Conservation (phyloP, 495 filamentous ascomycete species). For the Niebla homalea region DNA sequence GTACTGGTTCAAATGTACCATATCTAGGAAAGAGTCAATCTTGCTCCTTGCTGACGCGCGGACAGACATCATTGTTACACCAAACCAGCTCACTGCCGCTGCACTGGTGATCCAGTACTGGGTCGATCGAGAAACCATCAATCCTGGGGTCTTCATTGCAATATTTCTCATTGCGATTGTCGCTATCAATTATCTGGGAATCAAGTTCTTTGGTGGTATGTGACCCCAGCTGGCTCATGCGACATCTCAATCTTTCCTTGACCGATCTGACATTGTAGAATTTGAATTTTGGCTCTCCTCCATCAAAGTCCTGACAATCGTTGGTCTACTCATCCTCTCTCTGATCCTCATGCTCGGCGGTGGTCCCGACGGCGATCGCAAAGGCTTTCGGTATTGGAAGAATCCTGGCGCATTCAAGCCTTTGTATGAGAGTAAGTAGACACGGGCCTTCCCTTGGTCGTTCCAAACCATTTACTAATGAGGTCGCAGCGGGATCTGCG, state of each 20-base stretch:
- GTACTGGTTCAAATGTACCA: conserved; percentile 51
- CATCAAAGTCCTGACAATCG: conserved; percentile 61
- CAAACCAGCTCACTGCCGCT: conserved; percentile 72
- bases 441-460: neutral
- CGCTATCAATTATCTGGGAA: conserved; percentile 43
- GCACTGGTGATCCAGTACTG: conserved; percentile 69
- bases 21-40: neutral
- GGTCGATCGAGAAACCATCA: conserved; percentile 30
- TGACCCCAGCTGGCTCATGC: neutral
- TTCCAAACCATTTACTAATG: neutral
- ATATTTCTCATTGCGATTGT: conserved; percentile 40
- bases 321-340: conserved; percentile 51
- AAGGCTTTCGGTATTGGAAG: conserved; percentile 72
- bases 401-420: conserved; percentile 47
- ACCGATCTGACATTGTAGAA: conserved; percentile 26
- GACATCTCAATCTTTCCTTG: neutral
- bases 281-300: conserved; percentile 71
- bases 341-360: conserved; percentile 62
- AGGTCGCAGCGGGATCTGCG: conserved; percentile 19
- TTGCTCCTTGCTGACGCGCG: neutral
- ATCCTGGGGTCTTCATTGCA: conserved; percentile 41
- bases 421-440: conserved; percentile 8
- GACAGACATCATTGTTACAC: conserved; percentile 44
- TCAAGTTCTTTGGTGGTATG: conserved; percentile 50
- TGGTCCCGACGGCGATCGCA: conserved; percentile 54